Base-by-base conservation (phyloP, 306 rosid species). In the Glycine latifolia region DNA sequence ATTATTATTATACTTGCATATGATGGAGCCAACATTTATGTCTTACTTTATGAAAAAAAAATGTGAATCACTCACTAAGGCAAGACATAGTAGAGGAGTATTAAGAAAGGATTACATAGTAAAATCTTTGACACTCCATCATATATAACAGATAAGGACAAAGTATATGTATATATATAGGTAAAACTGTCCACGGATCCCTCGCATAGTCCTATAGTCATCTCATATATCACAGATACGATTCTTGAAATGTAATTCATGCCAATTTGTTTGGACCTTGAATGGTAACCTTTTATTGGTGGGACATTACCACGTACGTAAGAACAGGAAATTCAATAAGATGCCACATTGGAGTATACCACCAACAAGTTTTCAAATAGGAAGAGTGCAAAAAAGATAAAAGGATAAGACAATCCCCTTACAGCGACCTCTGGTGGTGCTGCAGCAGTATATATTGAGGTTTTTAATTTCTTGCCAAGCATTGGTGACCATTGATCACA, bases 181-280 rank as follows among this genome's bases (percentile, higher is more conserved):
- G 65, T 26, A 73, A 79, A 56, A 44, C 20, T 65, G 83, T 47
- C 31, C 31, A 26, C 31, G 31, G 31, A 1, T 26, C 31, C 31
- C 31, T 26, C 31, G 31, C 31, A 26, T 26, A 26, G 31, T 26
- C 53, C 67, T 39, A 59, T 6, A 17, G 49, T 35, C 33, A 73
- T 54, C 52, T 50, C 82, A 48, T 50, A 39, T 10, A 49, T 26
- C 31, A 26, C 31, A 26, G 47, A 62, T 58, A 76, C 55, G 59
- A 58, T 39, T 69, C 81, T 67, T 69, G 56, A 31, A 67, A 56
- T 68, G 78, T 47, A 78, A 77, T 65, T 54, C 65, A 35, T 75
- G 76, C 66, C 53, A 43, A 49, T 47, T 65, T 85, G 76, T 71
- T 78, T 73, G 78, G 77, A 79, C 81, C 70, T 78, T 46, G 53